Conservation (phyloP, 148 eudicot genomes). For the Fagopyrum homotropicum region DNA sequence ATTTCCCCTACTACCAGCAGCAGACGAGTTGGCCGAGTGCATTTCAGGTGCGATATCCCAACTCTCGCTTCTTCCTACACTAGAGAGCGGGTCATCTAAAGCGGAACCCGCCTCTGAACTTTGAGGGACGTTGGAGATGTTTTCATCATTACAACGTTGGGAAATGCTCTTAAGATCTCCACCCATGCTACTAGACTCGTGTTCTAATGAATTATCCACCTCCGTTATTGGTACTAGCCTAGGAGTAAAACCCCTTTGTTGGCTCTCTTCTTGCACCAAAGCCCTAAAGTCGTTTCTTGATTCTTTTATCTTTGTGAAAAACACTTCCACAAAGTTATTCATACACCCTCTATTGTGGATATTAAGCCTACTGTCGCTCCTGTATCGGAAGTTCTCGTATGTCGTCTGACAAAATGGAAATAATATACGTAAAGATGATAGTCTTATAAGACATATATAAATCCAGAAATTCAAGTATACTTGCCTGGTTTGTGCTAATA, state of each 20-base stretch:
- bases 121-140: neutral
- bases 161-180: constrained; percentile 4
- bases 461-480: neutral
- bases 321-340: constrained; percentile 26
- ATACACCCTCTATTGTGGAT: constrained; percentile 35
- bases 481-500: constrained; percentile 74
- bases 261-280: constrained; percentile 5
- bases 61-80: neutral
- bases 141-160: constrained; percentile 1
- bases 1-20: neutral
- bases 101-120: constrained; percentile 3
- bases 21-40: constrained; percentile 1
- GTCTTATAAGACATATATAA: too few relatives aligned
- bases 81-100: neutral
- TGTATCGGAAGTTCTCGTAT: constrained; percentile 51
- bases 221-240: neutral
- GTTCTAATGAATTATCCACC: neutral
- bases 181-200: neutral
- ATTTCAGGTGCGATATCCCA: constrained; percentile 1
- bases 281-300: constrained; percentile 25
- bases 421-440: neutral
- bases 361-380: constrained; percentile 38
- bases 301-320: constrained; percentile 28
- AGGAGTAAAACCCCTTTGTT: neutral
- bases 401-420: constrained; percentile 23